Evolutionary conservation across 2,329 filamentous ascomycete genomes (phyloP), one percentile per base, ranked within the genome.

Genomic region (Pseudocercospora pini-densiflorae): DNA sequence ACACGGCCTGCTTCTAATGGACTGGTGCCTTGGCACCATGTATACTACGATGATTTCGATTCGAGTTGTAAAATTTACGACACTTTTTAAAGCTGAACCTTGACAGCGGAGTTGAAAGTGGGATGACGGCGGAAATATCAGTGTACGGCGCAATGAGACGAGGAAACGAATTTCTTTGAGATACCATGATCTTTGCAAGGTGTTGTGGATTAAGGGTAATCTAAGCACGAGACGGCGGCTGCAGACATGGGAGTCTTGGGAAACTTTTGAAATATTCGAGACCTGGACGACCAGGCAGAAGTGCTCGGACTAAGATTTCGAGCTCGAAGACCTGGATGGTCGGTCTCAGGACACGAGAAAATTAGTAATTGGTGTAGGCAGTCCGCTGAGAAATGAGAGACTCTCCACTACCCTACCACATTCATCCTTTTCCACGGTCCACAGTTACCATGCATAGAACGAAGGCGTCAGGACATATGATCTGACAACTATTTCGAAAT

Each of bases 91-190:
- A 24, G 10, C 47, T 5, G 40, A 43, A 43, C 40, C 40, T 43
- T 19, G 14, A 43, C 40, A 19, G 40, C 16, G 40, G 40, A 43
- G 6, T 43, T 43, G 40, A 19, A 6, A 1, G 40, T 6, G 16
- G 40, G n/a, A 43, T 8, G 40, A 19, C 40, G 40, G 40, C n/a
- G 40, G 40, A 16, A 19, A 43, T 19, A 43, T 43, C 40, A 43
- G 16, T 43, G n/a, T 43, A n/a, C 16, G 14, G 40, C 40, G 40
- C 40, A 43, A n/a, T 43, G 40, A 43, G 40, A 43, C 40, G 40
- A 40, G 21, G 59, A 21, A 40, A 66, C 64, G 64, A 66, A 59
- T 63, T 43, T 66, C 64, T 60, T 66, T 63, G 47, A 47, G 64
- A 66, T 63, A 60, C 60, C 64, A 66, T 62, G 36, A 24, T 23